These are phyloP conservation scores for Piper longum DNA, from an alignment of 164 flowering plant species.

Conservation along the genomic window DNA sequence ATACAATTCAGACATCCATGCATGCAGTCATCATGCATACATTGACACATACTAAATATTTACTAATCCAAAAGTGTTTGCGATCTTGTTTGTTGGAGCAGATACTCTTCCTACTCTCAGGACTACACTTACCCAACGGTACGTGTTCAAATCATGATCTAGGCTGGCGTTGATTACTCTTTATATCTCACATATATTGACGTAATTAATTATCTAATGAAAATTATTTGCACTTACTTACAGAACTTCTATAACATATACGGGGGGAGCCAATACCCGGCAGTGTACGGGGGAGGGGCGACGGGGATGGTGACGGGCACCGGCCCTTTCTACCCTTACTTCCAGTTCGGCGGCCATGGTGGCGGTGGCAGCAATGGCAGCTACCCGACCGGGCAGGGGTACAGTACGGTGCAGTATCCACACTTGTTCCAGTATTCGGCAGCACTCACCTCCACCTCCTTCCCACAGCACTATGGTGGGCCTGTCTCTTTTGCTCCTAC, in stretches of 20 bases:
- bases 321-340: constrained; percentile 48
- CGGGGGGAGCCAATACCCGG: constrained; percentile 63
- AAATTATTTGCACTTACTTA: neutral
- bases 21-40: neutral
- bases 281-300: constrained; percentile 56
- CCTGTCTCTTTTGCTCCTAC: constrained; percentile 65
- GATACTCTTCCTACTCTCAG: constrained; percentile 64
- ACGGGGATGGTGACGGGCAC: constrained; percentile 35
- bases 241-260: constrained; percentile 69
- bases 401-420: constrained; percentile 42
- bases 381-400: constrained; percentile 5
- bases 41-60: neutral
- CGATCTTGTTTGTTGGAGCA: constrained; percentile 12
- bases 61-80: too few relatives aligned
- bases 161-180: too few relatives aligned
- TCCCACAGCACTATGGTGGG: constrained; percentile 47
- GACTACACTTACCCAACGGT: constrained; percentile 77
- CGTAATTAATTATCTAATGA: too few relatives aligned
- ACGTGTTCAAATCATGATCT: constrained; percentile 12
- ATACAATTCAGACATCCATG: neutral
- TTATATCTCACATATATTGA: too few relatives aligned
- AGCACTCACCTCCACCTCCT: constrained; percentile 27
- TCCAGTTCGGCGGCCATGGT: constrained; percentile 52
- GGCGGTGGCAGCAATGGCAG: constrained; percentile 34
- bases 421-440: constrained; percentile 11